These are phyloP conservation scores for Populus ilicifolia DNA, from an alignment of 345 rosid species.

Conservation along the genomic window DNA sequence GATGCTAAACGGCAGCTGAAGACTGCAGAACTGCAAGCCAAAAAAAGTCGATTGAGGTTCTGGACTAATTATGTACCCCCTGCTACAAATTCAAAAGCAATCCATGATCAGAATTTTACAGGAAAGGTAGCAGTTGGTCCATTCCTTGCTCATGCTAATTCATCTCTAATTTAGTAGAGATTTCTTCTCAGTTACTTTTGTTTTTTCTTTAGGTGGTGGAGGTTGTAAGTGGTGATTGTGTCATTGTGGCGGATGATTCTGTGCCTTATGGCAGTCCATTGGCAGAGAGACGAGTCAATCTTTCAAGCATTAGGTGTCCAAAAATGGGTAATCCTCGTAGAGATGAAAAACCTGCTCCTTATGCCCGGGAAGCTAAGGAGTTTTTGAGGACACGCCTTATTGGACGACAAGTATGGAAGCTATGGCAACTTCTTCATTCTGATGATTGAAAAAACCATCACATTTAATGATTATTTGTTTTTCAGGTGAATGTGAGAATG, in stretches of 20 bases:
- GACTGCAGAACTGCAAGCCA: constrained; percentile 87
- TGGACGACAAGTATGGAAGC: constrained; percentile 58
- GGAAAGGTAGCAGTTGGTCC: constrained; percentile 57
- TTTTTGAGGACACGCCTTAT: constrained; percentile 74
- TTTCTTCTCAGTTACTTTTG: not conserved
- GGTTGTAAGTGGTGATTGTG: constrained; percentile 95
- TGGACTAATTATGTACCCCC: constrained; percentile 93
- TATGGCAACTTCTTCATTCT: not conserved
- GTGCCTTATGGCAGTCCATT: constrained; percentile 68
- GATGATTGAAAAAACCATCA: not conserved
- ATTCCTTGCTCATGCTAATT: not conserved
- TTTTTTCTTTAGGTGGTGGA: constrained; percentile 68
- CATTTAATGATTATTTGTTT: not conserved
- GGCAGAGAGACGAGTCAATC: constrained; percentile 87
- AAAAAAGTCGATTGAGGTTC: constrained; percentile 66
- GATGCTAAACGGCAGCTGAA: constrained; percentile 71
- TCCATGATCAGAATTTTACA: constrained; percentile 79
- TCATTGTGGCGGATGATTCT: constrained; percentile 89
- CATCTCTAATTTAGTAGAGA: not conserved
- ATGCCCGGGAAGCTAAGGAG: constrained; percentile 92
- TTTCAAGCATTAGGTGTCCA: constrained; percentile 91
- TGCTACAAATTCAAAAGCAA: constrained; percentile 77
- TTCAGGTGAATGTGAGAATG: constrained; percentile 87
- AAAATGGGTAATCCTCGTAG: constrained; percentile 84
- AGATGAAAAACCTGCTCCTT: constrained; percentile 87